Evolutionary conservation across 805 yeast species (phyloP).

Genomic region (Cyberlindnera petersonii): DNA sequence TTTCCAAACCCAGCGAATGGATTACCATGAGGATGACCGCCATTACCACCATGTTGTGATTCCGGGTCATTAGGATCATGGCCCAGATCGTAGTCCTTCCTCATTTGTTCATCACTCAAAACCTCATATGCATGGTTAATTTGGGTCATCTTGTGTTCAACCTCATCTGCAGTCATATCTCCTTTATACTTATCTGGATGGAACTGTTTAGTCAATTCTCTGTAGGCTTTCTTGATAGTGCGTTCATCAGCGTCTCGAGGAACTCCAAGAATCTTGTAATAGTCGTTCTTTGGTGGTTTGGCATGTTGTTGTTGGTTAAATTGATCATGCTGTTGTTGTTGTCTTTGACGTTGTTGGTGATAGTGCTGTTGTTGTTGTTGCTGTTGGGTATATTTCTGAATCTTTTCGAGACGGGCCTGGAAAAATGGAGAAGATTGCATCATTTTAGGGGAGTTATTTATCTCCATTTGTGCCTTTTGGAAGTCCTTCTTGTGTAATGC

Average conservation of each 20-base stretch:
- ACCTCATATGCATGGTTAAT: constrained; percentile 92
- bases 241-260: constrained; percentile 60
- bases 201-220: constrained; percentile 70
- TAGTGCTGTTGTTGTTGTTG: constrained; percentile 47
- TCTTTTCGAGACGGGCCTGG: constrained; percentile 30
- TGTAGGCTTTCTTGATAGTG: constrained; percentile 76
- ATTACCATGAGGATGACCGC: constrained; percentile 3
- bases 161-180: constrained; percentile 60
- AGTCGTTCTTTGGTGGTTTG: constrained; percentile 49
- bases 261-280: constrained; percentile 74
- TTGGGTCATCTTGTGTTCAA: constrained; percentile 83
- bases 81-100: constrained; percentile 54
- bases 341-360: constrained; percentile 37
- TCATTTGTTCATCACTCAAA: constrained; percentile 60
- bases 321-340: constrained; percentile 35
- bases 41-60: constrained; percentile 9
- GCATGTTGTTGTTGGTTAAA: constrained; percentile 27
- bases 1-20: constrained; percentile 7
- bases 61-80: constrained; percentile 46
- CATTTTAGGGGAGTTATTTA: constrained; percentile 38
- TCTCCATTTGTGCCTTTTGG: constrained; percentile 36
- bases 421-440: constrained; percentile 33
- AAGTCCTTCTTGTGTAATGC: constrained; percentile 27
- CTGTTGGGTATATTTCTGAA: constrained; percentile 29
- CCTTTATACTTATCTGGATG: constrained; percentile 92